Evolutionary conservation across 73 alveolate genomes (phyloP).

Genomic region (Uronychia setigera): DNA sequence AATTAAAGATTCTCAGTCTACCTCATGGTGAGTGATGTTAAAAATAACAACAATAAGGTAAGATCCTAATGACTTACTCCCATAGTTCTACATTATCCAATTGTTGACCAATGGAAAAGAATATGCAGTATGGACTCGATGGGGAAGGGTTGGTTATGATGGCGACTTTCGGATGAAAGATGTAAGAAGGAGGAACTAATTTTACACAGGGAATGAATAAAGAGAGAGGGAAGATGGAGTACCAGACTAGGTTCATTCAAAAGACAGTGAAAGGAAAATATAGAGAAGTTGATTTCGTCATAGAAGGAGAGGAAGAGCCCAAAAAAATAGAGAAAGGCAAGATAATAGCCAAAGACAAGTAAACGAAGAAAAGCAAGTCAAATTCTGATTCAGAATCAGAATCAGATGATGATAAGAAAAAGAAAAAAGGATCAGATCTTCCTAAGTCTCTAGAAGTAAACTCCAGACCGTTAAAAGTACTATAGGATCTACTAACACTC

Average conservation of each 20-base stretch:
- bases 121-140: constrained; percentile 45
- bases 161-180: constrained; percentile 8
- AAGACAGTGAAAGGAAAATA: not conserved
- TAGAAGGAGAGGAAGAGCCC: not conserved
- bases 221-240: not conserved
- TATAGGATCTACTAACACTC: constrained; percentile 27
- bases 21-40: constrained; percentile 49
- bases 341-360: too few relatives aligned
- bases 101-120: constrained; percentile 12
- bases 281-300: not conserved
- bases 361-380: not conserved
- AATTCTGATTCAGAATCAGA: not conserved
- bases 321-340: too few relatives aligned
- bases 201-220: not conserved
- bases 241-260: not conserved
- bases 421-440: not conserved
- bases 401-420: not conserved
- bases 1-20: not conserved
- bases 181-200: not conserved
- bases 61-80: not conserved
- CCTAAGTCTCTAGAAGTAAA: not conserved
- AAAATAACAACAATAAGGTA: constrained; percentile 56
- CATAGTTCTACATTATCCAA: constrained; percentile 42
- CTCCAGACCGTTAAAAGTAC: not conserved
- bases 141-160: constrained; percentile 67